A percentile compares a stretch with the other conserved stretches of the same genome.
These are phyloP conservation scores for Cyberlindnera saturnus DNA, from an alignment of 805 yeast genomes.

Conservation along the genomic window DNA sequence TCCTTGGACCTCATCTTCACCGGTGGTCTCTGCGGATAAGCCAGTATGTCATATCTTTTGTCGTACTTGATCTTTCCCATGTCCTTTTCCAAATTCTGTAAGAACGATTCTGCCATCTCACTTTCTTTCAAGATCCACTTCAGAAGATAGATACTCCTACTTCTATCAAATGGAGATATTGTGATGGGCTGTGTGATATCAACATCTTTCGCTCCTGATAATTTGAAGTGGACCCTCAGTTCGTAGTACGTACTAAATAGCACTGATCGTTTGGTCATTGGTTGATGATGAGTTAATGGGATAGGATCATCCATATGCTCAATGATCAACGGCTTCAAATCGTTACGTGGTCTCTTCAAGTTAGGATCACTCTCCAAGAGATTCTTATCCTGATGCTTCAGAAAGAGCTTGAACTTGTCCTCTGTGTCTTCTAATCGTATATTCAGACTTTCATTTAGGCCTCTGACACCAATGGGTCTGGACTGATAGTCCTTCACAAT, in stretches of 20 bases:
- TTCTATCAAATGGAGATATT: slow-evolving; percentile 46
- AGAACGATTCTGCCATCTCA: slow-evolving; percentile 32
- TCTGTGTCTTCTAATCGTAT: slow-evolving; percentile 24
- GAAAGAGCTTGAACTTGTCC: slow-evolving; percentile 23
- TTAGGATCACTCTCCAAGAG: slow-evolving; percentile 15
- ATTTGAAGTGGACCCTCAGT: slow-evolving; percentile 33
- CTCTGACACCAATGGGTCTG: slow-evolving; percentile 11
- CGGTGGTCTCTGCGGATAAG: slow-evolving; percentile 27
- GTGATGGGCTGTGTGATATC: slow-evolving; percentile 46
- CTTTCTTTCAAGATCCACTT: slow-evolving; percentile 50
- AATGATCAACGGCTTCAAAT: slow-evolving; percentile 26
- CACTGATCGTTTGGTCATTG: slow-evolving; percentile 46
- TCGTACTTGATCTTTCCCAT: slow-evolving; percentile 31
- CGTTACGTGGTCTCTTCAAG: slow-evolving; percentile 14
- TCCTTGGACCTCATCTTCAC: slow-evolving; percentile 15
- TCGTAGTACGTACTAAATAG: slow-evolving; percentile 49
- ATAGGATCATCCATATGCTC: slow-evolving; percentile 17
- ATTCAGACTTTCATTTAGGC: slow-evolving; percentile 9
- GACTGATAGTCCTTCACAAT: slow-evolving; percentile 8
- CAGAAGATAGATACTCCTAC: slow-evolving; percentile 42
- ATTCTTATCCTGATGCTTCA: slow-evolving; percentile 27
- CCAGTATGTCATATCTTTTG: slow-evolving; percentile 25
- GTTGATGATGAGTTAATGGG: slow-evolving; percentile 36
- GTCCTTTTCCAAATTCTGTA: slow-evolving; percentile 20
- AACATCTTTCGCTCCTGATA: slow-evolving; percentile 47